Conservation (phyloP, 148 eudicot genomes). For the Bassia scoparia region DNA sequence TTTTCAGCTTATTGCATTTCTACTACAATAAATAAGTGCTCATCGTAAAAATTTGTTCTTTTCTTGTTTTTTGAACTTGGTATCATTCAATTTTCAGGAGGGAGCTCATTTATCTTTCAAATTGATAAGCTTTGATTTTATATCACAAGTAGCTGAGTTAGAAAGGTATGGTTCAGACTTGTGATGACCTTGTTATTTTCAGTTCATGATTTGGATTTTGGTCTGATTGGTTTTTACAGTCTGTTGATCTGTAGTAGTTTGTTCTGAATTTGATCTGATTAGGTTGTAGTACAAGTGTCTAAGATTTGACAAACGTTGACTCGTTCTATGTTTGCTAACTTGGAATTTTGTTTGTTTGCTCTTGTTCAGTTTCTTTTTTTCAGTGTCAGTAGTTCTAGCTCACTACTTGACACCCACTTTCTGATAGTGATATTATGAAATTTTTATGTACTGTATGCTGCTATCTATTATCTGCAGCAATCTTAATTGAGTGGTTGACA, state of each 20-base stretch:
- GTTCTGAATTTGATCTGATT: conserved; percentile 4
- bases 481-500: neutral
- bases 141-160: neutral
- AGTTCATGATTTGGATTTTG: conserved; percentile 3
- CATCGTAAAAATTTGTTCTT: neutral
- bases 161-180: conserved; percentile 2
- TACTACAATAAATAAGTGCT: neutral
- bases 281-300: neutral
- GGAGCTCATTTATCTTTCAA: too few species aligned
- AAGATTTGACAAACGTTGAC: conserved; percentile 10
- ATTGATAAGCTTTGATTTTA: neutral
- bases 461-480: neutral
- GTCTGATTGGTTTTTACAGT: neutral
- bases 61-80: neutral
- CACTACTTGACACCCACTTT: neutral
- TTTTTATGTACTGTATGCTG: neutral
- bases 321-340: neutral
- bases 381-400: neutral
- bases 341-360: neutral
- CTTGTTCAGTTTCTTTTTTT: neutral
- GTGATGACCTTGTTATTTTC: neutral
- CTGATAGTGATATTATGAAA: neutral
- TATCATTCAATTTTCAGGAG: neutral
- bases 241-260: neutral
- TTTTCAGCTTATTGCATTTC: neutral